Conservation (phyloP, 129 eudicot species). For the Erigeron canadensis region DNA sequence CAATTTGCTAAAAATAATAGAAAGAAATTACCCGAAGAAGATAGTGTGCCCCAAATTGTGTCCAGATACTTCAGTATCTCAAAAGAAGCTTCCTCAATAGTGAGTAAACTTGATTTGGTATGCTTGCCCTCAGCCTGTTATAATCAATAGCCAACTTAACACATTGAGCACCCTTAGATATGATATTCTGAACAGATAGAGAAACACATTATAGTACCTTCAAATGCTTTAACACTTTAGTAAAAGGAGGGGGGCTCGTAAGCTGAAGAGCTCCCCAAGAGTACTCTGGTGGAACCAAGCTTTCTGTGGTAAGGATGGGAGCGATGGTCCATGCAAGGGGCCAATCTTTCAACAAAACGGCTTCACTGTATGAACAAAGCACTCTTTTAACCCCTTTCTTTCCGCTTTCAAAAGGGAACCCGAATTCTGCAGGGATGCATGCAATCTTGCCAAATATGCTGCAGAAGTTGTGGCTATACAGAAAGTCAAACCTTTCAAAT, state of each 20-base stretch:
- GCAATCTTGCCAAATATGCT: conserved; percentile 1
- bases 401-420: not conserved
- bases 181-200: not conserved
- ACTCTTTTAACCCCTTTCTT: conserved; percentile 3
- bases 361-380: conserved; percentile 13
- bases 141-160: not conserved
- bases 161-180: not conserved
- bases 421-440: conserved; percentile 8
- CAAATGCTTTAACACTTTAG: conserved; percentile 2
- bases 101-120: not conserved
- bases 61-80: conserved; percentile 13
- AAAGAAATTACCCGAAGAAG: not conserved
- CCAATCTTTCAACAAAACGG: conserved; percentile 15
- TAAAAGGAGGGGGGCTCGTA: conserved; percentile 19
- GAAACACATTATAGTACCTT: not conserved
- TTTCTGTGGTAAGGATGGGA: conserved; percentile 10
- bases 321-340: conserved; percentile 3
- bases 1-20: not conserved
- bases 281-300: conserved; percentile 17
- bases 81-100: conserved; percentile 2
- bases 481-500: not conserved
- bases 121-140: not conserved
- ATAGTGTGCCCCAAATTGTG: conserved; percentile 3
- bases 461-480: not conserved
- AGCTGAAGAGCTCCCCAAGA: conserved; percentile 13